Conservation (phyloP, 306 rosid species). For the Macrotyloma uniflorum region DNA sequence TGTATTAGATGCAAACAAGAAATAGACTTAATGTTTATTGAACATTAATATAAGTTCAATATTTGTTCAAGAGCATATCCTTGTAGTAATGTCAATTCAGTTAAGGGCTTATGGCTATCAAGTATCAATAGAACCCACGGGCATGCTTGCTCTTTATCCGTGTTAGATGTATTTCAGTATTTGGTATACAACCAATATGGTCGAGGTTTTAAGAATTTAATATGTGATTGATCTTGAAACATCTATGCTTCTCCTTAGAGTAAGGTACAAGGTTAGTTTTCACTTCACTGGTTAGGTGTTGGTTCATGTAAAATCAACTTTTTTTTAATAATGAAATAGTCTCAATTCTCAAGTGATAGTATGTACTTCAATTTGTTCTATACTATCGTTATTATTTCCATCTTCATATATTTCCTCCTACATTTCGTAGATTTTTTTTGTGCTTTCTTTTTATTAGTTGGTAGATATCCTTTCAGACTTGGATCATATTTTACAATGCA, state of each 20-base stretch:
- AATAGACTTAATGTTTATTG: neutral
- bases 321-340: neutral
- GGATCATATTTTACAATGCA: constrained; percentile 45
- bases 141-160: neutral
- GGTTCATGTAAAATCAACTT: neutral
- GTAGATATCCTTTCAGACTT: constrained; percentile 2
- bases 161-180: neutral
- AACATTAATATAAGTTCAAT: neutral
- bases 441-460: neutral
- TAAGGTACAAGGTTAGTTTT: neutral
- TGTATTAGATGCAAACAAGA: neutral
- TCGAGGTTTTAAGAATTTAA: neutral
- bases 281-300: neutral
- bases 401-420: neutral
- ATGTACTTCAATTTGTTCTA: neutral
- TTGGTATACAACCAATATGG: neutral
- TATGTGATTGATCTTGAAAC: neutral
- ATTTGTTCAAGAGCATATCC: neutral
- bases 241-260: no score
- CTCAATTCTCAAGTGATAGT: neutral
- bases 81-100: neutral
- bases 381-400: neutral
- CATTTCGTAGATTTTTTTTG: neutral
- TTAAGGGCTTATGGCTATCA: neutral
- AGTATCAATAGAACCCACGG: neutral